A percentile compares a stretch with the other conserved stretches of the same genome.
phyloP scores from a whole-genome alignment of 768 basidiomycete species.

The Phanerochaete sordida region DNA sequence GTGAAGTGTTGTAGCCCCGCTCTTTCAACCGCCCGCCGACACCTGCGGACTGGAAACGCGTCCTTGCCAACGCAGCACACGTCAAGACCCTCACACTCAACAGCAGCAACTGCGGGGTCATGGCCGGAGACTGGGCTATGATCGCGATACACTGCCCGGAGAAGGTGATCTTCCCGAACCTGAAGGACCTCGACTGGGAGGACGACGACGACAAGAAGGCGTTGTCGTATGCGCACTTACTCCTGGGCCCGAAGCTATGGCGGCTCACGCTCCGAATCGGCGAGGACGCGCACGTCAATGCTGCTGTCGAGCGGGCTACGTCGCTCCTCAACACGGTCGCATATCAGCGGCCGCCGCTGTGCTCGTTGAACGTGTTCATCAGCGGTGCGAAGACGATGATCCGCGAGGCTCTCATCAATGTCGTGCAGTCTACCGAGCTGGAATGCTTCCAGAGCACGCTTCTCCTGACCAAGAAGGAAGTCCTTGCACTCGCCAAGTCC shows the following conservation, averaged over 20 bases:
- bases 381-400: background rate
- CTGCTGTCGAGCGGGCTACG: background rate
- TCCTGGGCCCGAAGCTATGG: background rate
- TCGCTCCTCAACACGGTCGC: background rate
- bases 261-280: background rate
- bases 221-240: background rate
- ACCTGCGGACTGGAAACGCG: slow-evolving; percentile 2
- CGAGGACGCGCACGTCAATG: background rate
- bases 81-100: background rate
- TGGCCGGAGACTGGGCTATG: background rate
- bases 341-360: background rate
- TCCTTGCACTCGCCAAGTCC: background rate
- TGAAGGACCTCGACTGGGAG: background rate
- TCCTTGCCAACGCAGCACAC: background rate
- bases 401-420: background rate
- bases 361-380: background rate
- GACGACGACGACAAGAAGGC: background rate
- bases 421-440: background rate
- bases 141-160: background rate
- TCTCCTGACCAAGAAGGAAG: background rate
- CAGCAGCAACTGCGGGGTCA: background rate
- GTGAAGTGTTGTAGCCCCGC: background rate
- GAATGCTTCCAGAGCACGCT: background rate
- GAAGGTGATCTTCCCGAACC: background rate
- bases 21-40: background rate